Base-by-base conservation (phyloP, 192 early-diverging fungal species). In the Coemansia sp. region DNA sequence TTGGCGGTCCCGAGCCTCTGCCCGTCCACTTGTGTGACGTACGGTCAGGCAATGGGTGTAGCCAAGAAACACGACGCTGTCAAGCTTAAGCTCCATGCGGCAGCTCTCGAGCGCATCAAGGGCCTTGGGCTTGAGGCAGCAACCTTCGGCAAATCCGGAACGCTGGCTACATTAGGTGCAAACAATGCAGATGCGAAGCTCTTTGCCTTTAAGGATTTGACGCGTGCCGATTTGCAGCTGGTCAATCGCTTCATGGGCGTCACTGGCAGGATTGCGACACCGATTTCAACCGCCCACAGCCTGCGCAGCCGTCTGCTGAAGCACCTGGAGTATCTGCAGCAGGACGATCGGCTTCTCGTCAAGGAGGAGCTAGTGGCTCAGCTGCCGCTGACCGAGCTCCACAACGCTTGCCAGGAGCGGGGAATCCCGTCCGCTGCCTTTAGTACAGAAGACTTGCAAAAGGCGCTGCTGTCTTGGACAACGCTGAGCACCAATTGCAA, bases 371-470 rank as follows among this genome's bases (percentile, higher is more conserved):
- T 69, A 41, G 63, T 74, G 40, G 64, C 41, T 41, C 50, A 42
- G 17, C 61, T 82, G 33, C 64, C 48, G 22, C 70, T 70, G 23
- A 49, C 56, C 2, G 79, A 82, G 59, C 74, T 82, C 33, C 61
- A 65, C 15, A 52, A 68, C 33, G 71, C 74, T 25, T 81, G 79
- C 65, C 70, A 75, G 63, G 79, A 81, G 25, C 79, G 79, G 35
- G 79, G 74, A 4, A 81, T 81, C 46, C 73, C 74, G n/a, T 65
- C 74, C 11, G 62, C 70, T 5, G 63, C 42, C 41, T 45, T 55
- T 46, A 23, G 60, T 7, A 66, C 61, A 36, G 49, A 50, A 9
- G 74, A 70, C 35, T 45, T 76, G 60, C 62, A 70, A 4, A 42
- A 50, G 8, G 59, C 77, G n/a, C 66, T 79, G 62, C 15, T 14